These are phyloP conservation scores for Suhomyces canberraensis DNA, from an alignment of 805 yeast species.

Conservation along the genomic window DNA sequence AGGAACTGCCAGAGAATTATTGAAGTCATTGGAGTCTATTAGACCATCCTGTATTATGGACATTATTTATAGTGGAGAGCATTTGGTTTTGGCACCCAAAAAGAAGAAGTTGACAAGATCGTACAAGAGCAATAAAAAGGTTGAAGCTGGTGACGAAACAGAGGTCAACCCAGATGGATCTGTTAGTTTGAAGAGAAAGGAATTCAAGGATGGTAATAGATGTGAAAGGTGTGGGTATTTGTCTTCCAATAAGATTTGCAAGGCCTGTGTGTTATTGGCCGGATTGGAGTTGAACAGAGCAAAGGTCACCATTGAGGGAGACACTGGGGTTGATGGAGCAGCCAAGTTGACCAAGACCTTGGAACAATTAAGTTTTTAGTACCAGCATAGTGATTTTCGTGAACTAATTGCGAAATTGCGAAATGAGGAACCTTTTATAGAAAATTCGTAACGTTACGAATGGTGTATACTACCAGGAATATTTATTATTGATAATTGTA, in stretches of 20 bases:
- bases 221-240: constrained; percentile 92
- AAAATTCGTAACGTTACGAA: no score
- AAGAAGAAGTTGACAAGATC: constrained; percentile 41
- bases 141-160: constrained; percentile 29
- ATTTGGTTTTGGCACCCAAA: constrained; percentile 61
- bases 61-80: constrained; percentile 92
- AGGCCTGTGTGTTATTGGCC: constrained; percentile 85
- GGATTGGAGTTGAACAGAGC: constrained; percentile 80
- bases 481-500: no score
- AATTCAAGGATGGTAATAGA: constrained; percentile 59
- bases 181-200: constrained; percentile 39
- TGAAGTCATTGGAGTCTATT: constrained; percentile 85
- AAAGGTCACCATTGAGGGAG: constrained; percentile 53
- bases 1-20: constrained; percentile 91
- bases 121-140: constrained; percentile 27
- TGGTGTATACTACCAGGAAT: no score
- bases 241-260: constrained; percentile 84
- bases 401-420: no score
- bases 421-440: no score
- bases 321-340: constrained; percentile 55
- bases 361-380: constrained; percentile 57
- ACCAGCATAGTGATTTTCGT: no score
- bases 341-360: constrained; percentile 59
- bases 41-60: constrained; percentile 93
- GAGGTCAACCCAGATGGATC: constrained; percentile 64